These are phyloP conservation scores for Purpureocillium lavendulum DNA, from an alignment of 2,329 filamentous ascomycete species.

Conservation along the genomic window DNA sequence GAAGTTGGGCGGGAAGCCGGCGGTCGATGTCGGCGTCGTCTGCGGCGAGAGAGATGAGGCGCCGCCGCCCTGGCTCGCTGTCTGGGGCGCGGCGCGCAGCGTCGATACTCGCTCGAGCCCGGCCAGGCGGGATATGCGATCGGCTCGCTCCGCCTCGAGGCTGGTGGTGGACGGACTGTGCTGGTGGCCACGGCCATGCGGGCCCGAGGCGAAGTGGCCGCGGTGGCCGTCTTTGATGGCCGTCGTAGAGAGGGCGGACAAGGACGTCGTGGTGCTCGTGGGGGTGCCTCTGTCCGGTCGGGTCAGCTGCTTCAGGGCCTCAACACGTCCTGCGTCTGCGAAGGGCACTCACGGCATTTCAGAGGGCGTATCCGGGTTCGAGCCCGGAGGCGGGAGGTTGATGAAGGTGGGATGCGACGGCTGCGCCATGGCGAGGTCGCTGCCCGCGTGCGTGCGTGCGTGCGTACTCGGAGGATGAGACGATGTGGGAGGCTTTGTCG, in stretches of 20 bases:
- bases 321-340: neutral
- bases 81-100: constrained; percentile 45
- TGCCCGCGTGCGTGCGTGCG: too few relatives aligned
- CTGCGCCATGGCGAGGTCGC: constrained; percentile 30
- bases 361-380: constrained; percentile 76
- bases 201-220: constrained; percentile 55
- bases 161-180: constrained; percentile 57
- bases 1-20: constrained; percentile 32
- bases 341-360: constrained; percentile 69
- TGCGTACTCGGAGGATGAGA: neutral
- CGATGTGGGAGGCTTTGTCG: too few relatives aligned
- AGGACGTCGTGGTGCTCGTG: constrained; percentile 83
- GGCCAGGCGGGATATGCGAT: constrained; percentile 88
- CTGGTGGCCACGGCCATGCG: constrained; percentile 48
- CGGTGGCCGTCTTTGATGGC: constrained; percentile 96
- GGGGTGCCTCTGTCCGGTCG: constrained; percentile 60
- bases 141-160: constrained; percentile 84
- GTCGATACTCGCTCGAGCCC: constrained; percentile 84
- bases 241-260: constrained; percentile 85
- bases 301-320: neutral
- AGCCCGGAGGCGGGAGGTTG: constrained; percentile 74
- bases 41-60: constrained; percentile 35
- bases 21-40: constrained; percentile 41
- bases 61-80: constrained; percentile 16
- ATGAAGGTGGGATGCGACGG: constrained; percentile 58